Percentiles rank a stretch among this genome's conserved stretches.
Evolutionary conservation across 495 filamentous ascomycete genomes (phyloP).

Genomic region (Annulohypoxylon moriforme): DNA sequence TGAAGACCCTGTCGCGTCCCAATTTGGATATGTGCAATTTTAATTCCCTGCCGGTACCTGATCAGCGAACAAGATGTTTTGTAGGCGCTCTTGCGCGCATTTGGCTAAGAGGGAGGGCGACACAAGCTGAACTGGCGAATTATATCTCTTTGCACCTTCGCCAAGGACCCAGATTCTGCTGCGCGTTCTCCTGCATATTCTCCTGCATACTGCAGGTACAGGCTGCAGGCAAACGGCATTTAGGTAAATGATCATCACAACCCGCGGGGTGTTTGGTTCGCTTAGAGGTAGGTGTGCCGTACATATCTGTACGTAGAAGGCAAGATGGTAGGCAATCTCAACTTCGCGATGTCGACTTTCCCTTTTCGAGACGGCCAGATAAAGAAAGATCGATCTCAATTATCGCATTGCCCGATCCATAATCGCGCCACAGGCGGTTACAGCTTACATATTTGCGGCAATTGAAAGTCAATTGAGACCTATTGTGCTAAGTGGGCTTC

Average conservation of each 20-base stretch:
- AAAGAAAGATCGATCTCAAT: conserved; percentile 35
- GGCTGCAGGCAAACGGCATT: conserved; percentile 34
- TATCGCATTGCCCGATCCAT: conserved; percentile 21
- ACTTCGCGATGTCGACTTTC: conserved; percentile 27
- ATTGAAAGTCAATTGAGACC: conserved; percentile 11
- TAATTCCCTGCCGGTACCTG: conserved; percentile 26
- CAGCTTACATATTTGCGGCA: no score
- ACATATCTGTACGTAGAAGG: background rate
- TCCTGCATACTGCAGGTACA: conserved; percentile 46
- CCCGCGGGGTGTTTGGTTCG: conserved; percentile 33
- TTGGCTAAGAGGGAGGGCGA: background rate
- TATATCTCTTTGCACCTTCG: conserved; percentile 8
- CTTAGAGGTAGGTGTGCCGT: conserved; percentile 32
- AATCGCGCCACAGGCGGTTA: conserved; percentile 26
- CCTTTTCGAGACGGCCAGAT: conserved; percentile 30
- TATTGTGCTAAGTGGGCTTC: background rate
- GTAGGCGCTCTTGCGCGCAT: background rate
- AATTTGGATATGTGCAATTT: conserved; percentile 38
- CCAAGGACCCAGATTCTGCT: conserved; percentile 20
- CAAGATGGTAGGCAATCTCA: conserved; percentile 23
- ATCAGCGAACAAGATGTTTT: conserved; percentile 23
- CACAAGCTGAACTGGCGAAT: background rate
- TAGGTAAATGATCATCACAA: conserved; percentile 38
- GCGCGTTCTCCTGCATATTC: conserved; percentile 16
- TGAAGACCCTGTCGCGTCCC: conserved; percentile 20